Conservation (phyloP, 2,329 filamentous ascomycete genomes). For the Fusarium equiseti region DNA sequence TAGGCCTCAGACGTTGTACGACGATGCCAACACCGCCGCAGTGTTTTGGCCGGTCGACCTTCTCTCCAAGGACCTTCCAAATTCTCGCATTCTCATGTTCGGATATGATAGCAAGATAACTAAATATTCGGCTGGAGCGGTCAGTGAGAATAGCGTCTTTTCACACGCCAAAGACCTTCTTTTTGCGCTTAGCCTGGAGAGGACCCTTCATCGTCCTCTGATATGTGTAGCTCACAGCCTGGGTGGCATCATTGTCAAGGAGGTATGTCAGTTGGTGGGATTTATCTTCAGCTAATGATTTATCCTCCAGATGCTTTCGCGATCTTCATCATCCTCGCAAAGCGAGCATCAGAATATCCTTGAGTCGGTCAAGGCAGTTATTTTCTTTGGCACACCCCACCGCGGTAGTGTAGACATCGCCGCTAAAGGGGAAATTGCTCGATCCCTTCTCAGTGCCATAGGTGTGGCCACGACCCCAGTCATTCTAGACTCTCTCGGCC, state of each 20-base stretch:
- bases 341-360: constrained; percentile 28
- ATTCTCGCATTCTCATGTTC: constrained; percentile 14
- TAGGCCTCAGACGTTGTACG: background rate
- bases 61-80: background rate
- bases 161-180: constrained; percentile 30
- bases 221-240: constrained; percentile 28
- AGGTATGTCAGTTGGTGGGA: background rate
- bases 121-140: background rate
- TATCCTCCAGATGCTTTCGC: constrained; percentile 20
- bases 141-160: constrained; percentile 18
- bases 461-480: constrained; percentile 14
- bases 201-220: background rate
- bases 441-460: constrained; percentile 36
- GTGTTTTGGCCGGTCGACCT: constrained; percentile 32
- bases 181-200: background rate
- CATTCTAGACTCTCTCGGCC: constrained; percentile 16
- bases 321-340: constrained; percentile 5
- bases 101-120: constrained; percentile 36
- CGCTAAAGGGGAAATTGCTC: constrained; percentile 18
- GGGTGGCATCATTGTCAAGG: constrained; percentile 26
- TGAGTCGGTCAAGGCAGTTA: constrained; percentile 42
- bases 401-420: constrained; percentile 43
- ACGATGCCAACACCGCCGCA: background rate
- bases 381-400: constrained; percentile 55
- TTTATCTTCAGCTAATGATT: background rate